Conservation (phyloP, 306 rosid species). For the Dalbergia cultrata region DNA sequence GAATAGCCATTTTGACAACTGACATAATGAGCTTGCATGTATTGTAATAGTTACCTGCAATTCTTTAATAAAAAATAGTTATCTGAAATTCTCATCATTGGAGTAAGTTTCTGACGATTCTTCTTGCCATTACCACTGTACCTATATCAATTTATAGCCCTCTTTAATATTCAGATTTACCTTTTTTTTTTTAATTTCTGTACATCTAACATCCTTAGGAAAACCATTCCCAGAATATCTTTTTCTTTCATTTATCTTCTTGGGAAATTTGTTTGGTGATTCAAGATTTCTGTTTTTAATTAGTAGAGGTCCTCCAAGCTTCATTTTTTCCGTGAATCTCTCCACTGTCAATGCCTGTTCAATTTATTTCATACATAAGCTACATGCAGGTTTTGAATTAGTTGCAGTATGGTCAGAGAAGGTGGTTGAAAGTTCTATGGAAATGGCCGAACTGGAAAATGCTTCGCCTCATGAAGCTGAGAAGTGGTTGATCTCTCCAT, state of each 20-base stretch:
- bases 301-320: slow-evolving; percentile 37
- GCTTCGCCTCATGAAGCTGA: slow-evolving; percentile 78
- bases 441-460: slow-evolving; percentile 85
- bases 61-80: neutral
- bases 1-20: neutral
- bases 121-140: neutral
- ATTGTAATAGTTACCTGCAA: neutral
- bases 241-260: neutral
- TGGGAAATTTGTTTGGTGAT: slow-evolving; percentile 16
- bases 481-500: slow-evolving; percentile 80
- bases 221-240: neutral
- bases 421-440: slow-evolving; percentile 67
- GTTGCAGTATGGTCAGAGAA: slow-evolving; percentile 71
- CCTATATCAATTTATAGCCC: neutral
- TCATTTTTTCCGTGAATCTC: slow-evolving; percentile 26
- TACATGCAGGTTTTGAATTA: slow-evolving; percentile 72
- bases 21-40: neutral
- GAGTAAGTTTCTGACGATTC: neutral
- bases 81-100: neutral
- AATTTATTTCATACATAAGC: slow-evolving; percentile 42
- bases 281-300: slow-evolving; percentile 17
- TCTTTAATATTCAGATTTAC: neutral
- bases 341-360: slow-evolving; percentile 39
- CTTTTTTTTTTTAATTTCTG: neutral
- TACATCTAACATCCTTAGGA: neutral